Base-by-base conservation (phyloP, 495 filamentous ascomycete genomes). In the Zalerion maritima region DNA sequence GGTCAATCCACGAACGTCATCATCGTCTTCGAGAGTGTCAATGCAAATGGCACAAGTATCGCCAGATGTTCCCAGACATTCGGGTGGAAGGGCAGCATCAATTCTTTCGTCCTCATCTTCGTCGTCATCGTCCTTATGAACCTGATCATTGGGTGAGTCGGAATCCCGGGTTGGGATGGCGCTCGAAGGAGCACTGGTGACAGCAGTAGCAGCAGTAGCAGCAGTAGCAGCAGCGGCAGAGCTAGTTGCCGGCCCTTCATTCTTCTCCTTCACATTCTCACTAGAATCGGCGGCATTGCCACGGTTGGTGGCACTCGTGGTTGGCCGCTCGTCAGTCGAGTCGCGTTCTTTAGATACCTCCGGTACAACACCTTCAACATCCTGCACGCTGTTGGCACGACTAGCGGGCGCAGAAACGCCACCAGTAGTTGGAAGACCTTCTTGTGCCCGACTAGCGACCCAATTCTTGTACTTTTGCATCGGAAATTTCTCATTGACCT, bases 31-130 rank as follows among this genome's bases (percentile, higher is more conserved):
- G 18, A 97, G 69, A 0, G 67, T 75, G 41, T 97, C 89, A 37
- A 97, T 75, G 47, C 89, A 97, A 38, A 97, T 97, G 11, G 89
- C 89, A 53, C 89, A 97, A 3, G 85, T 78, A 44, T 99, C 89
- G 14, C 91, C 89, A n/a, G 81, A 81, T 24, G 75, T 79, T 10
- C 75, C 72, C 26, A 94, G 62, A 43, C 89, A 65, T 39, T 93
- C 84, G 1, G 80, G 73, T 6, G 84, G 75, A 3, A 92, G 62
- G 7, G 85, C 78, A 25, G 77, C 75, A 29, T 81, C 70, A 34
- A 92, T 91, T 9, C 81, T 81, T 40, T 87, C 80, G 27, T 85
- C 78, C n/a, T 82, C 73, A 9, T 93, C 81, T 1, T 81, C 72
- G 1, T 82, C 75, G 3, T 71, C 70, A 21, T 73, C 67, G 19